Conservation (phyloP, 164 flowering plant genomes). For the Cinnamomum chago region DNA sequence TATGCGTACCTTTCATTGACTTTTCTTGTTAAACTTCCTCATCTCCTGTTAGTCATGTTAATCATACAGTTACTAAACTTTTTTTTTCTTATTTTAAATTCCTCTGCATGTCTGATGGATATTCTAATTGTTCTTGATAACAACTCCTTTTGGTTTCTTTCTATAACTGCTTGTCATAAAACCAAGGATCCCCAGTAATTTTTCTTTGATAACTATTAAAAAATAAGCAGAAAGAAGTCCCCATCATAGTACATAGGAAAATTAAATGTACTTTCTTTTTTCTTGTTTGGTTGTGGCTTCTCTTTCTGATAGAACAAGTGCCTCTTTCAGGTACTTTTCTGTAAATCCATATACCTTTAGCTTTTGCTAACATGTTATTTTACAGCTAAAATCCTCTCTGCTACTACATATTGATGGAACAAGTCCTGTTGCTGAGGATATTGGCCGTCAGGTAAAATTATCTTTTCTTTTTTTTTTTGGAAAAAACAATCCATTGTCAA, state of each 20-base stretch:
- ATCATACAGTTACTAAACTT: too few species aligned
- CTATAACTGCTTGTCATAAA: too few species aligned
- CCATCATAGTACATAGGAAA: not conserved
- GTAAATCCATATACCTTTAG: not conserved
- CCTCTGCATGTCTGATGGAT: too few species aligned
- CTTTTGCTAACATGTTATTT: slow-evolving; percentile 6
- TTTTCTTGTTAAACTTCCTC: too few species aligned
- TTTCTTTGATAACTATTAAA: too few species aligned
- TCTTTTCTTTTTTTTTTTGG: not conserved
- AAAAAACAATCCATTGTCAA: not conserved
- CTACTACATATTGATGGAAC: slow-evolving; percentile 91
- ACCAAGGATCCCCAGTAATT: too few species aligned
- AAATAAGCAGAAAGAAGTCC: too few species aligned
- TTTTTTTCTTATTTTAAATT: too few species aligned
- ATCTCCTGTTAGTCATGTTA: too few species aligned
- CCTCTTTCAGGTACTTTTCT: not conserved
- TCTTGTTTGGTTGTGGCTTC: not conserved
- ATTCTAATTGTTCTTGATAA: too few species aligned
- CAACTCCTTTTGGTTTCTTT: too few species aligned
- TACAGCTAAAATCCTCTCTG: slow-evolving; percentile 89
- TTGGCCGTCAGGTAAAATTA: slow-evolving; percentile 85
- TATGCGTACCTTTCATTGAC: too few species aligned
- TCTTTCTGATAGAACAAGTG: not conserved
- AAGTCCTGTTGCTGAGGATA: slow-evolving; percentile 93
- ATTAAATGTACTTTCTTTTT: not conserved